Conservation (phyloP, 2,329 filamentous ascomycete genomes). For the Cucurbitaria berberidis region DNA sequence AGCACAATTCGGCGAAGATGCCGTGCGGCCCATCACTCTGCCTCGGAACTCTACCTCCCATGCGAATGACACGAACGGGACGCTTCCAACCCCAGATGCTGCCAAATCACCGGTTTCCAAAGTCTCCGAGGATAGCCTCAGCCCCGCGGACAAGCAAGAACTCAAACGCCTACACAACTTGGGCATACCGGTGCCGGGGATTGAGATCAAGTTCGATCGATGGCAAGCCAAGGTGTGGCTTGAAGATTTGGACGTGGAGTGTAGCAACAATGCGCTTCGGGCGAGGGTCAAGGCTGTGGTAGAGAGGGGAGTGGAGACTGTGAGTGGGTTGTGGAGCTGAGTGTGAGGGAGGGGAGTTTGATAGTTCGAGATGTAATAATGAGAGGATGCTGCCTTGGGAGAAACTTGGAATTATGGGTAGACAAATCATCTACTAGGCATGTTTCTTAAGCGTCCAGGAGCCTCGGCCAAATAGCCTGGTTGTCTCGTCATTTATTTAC, state of each 20-base stretch:
- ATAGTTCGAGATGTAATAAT: not conserved
- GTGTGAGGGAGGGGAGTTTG: not conserved
- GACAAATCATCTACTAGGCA: too few species aligned
- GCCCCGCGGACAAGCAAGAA: conserved; percentile 57
- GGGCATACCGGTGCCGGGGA: conserved; percentile 88
- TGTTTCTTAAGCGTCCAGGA: too few species aligned
- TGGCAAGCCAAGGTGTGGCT: conserved; percentile 89
- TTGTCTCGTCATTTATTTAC: not conserved
- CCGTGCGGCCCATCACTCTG: conserved; percentile 76
- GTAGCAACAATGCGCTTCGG: conserved; percentile 74
- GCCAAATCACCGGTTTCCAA: conserved; percentile 15
- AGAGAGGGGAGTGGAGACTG: conserved; percentile 86
- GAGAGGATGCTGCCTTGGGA: too few species aligned
- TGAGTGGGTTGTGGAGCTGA: conserved; percentile 51
- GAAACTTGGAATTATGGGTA: too few species aligned
- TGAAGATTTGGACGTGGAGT: conserved; percentile 90
- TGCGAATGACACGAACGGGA: conserved; percentile 1
- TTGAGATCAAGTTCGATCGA: conserved; percentile 87
- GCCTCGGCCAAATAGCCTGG: not conserved
- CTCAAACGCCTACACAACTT: conserved; percentile 79
- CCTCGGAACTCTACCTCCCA: conserved; percentile 59
- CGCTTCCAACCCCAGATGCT: conserved; percentile 2
- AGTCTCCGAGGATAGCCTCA: conserved; percentile 7
- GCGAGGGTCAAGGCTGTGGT: conserved; percentile 89
- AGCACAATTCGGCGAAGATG: conserved; percentile 88